Percentiles rank a stretch among this genome's conserved stretches.
Conservation (phyloP, 225 moss, liverwort and hornwort genomes). For the Pleurozium schreberi region DNA sequence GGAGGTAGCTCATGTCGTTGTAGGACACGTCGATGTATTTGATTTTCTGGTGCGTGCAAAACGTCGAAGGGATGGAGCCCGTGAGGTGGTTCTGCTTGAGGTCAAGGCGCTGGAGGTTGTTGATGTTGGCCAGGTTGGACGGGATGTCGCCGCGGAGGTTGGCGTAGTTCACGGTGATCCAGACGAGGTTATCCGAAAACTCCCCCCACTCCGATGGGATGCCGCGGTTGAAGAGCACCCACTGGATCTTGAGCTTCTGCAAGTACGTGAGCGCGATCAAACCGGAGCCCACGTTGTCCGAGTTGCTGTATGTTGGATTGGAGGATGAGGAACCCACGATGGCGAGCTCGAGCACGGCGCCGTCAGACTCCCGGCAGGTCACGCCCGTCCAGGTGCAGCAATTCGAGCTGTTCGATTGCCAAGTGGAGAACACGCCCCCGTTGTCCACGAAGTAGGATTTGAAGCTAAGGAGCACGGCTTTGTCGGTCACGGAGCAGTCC, state of each 20-base stretch:
- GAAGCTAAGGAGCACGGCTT: constrained; percentile 16
- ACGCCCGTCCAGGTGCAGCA: constrained; percentile 37
- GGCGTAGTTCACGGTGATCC: constrained; percentile 37
- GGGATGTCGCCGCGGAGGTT: constrained; percentile 41
- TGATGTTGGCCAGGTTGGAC: constrained; percentile 21
- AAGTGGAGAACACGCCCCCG: constrained; percentile 14
- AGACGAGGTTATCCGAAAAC: constrained; percentile 18
- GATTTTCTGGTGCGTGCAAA: constrained; percentile 12
- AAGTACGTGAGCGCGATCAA: constrained; percentile 1
- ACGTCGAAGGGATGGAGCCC: constrained; percentile 35
- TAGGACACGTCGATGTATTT: constrained; percentile 41
- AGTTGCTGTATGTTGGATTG: neutral
- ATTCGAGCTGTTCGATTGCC: neutral
- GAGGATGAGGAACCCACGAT: constrained; percentile 6
- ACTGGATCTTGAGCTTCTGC: constrained; percentile 37
- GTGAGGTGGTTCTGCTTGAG: constrained; percentile 34
- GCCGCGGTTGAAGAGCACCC: constrained; percentile 16
- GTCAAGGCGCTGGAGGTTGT: constrained; percentile 24
- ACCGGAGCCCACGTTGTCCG: neutral
- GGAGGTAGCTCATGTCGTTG: constrained; percentile 36
- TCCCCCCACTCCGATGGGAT: constrained; percentile 29
- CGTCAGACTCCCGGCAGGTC: constrained; percentile 18
- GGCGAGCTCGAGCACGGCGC: constrained; percentile 14
- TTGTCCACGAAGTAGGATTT: constrained; percentile 19
- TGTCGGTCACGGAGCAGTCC: constrained; percentile 21